Evolutionary conservation across 2,329 filamentous ascomycete genomes (phyloP).

Genomic region (Xylariaceae sp.): DNA sequence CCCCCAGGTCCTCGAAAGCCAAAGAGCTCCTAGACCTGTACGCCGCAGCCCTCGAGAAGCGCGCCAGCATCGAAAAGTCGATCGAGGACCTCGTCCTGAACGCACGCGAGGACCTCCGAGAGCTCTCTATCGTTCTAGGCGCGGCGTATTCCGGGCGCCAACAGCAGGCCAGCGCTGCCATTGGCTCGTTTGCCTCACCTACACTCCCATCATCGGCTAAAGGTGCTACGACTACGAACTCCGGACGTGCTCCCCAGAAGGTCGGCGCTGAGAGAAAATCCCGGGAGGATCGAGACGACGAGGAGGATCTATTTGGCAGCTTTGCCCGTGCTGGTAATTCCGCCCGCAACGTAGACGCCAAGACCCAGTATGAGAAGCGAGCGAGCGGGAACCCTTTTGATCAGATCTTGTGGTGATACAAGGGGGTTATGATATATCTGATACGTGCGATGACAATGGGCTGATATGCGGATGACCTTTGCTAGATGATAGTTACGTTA

Average conservation of each 20-base stretch:
- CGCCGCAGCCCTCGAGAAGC: slow-evolving; percentile 7
- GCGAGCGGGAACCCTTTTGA: background rate
- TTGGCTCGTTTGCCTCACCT: slow-evolving; percentile 6
- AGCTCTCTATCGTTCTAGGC: slow-evolving; percentile 2
- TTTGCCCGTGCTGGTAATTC: background rate
- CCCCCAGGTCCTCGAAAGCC: slow-evolving; percentile 6
- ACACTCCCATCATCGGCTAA: background rate
- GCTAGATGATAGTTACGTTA: too few relatives aligned
- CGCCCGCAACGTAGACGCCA: background rate
- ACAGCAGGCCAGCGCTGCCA: background rate
- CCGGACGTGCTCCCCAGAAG: background rate
- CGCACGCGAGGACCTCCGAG: background rate
- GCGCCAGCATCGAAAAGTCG: slow-evolving; percentile 11
- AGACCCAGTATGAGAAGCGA: background rate
- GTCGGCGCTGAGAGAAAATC: background rate
- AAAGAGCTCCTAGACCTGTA: slow-evolving; percentile 9
- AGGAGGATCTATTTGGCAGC: background rate
- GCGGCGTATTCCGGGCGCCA: slow-evolving; percentile 11
- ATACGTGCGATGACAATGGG: background rate
- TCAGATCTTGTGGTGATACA: slow-evolving; percentile 12
- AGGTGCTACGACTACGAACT: background rate
- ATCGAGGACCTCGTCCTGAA: slow-evolving; percentile 8
- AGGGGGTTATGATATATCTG: background rate
- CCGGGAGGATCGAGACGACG: background rate
- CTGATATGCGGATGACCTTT: too few relatives aligned